Evolutionary conservation across 148 eudicot genomes (phyloP), one percentile per base, ranked within the genome.

Genomic region (Rhododendron williamsianum): DNA sequence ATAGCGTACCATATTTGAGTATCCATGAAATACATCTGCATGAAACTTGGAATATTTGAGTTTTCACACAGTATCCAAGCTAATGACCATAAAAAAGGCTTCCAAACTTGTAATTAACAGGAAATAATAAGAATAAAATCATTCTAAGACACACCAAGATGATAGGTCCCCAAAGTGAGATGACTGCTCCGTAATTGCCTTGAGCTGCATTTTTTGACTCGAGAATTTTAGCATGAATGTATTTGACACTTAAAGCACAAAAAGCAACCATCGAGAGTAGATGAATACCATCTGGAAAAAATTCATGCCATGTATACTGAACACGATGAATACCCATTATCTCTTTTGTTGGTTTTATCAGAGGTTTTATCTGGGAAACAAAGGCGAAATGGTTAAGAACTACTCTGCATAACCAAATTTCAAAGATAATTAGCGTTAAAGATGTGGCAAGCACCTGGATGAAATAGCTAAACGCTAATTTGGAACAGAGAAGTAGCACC

Each of bases 1-100:
- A 93, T 90, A 65, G 96, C 93, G 86, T 93, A 93, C 96, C 96
- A 93, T 23, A 93, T 93, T 81, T 92, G 93, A 63, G 89, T 90
- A 84, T 93, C 96, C 96, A 93, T 92, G 84, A 93, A 92, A 87
- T 93, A 93, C 46, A 93, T 94, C 96, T 93, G 88, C 43, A 80
- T 71, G 76, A 36, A 36, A 74, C n/a, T 35, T 38, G 46, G 45
- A 74, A 74, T 74, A 38, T 36, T 73, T 73, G 77, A 73, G 77
- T 18, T 73, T 71, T 71, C 78, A 38, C 41, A 71, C 25, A 74
- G 18, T 38, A 74, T 23, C 71, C 43, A 18, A 33, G 25, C 72
- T n/a, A 11, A 80, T 16, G 56, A 76, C 73, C 81, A 38, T 41
- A n/a, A 43, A 82, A n/a, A 73, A 83, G 21, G 77, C 35, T 19